Base-by-base conservation (phyloP, 2,329 filamentous ascomycete genomes). In the Decorospora gaudefroyi region DNA sequence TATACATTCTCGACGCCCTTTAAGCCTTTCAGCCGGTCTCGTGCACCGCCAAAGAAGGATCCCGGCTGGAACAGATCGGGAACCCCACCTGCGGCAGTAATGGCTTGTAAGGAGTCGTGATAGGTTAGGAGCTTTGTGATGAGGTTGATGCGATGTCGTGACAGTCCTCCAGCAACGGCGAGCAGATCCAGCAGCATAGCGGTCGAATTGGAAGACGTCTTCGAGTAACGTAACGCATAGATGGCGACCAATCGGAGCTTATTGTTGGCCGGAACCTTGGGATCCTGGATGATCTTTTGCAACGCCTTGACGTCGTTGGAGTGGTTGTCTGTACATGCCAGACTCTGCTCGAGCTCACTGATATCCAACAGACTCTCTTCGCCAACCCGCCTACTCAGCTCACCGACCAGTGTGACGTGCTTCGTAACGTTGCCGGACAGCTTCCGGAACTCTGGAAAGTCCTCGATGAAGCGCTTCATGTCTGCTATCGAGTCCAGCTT, bases 1-100 rank as follows among this genome's bases (percentile, higher is more conserved):
- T 99, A 99, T 18, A 99, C 93, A 61, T 99, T 99, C 69, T 99
- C 95, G 1, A 99, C 93, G 1, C 93, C 93, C 65, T 97, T 96
- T 10, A 99, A 78, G 0, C 93, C 93, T 64, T 95, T 96, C 70
- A 99, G 90, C 4, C 91, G 84, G 62, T 86, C 89, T 26, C 90
- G 81, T 8, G 91, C 90, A 9, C 88, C 88, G 0, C 89, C 88
- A 71, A 99, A 96, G 53, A 99, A 92, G 4, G 90, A 92, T 1
- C 70, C 68, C 0, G 89, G 87, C 63, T 97, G 91, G 61, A 99
- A 97, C 5, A 97, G 83, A 55, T 97, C 92, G 0, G 90, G 85
- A 44, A 96, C 90, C 4, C 89, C 90, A 7, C 86, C 83, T n/a
- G 84, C 78, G 15, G 87, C 84, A 4, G 86, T 83, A 5, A 69